A percentile compares a stretch with the other conserved stretches of the same genome.
Conservation (phyloP, 345 rosid genomes). For the Balakata baccata region DNA sequence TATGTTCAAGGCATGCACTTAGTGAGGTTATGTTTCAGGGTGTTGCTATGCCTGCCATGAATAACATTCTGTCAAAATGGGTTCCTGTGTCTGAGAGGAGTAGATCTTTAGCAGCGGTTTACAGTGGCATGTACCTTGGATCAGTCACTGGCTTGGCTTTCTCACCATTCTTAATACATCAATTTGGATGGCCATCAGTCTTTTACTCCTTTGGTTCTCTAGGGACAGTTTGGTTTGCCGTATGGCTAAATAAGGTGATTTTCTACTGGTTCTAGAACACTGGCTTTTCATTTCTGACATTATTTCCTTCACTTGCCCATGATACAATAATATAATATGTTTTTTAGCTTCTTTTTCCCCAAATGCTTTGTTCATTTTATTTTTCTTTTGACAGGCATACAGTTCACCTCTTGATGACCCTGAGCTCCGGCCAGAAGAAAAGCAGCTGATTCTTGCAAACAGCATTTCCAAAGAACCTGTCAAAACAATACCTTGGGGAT, state of each 20-base stretch:
- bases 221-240: slow-evolving; percentile 75
- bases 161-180: slow-evolving; percentile 85
- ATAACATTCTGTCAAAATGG: slow-evolving; percentile 88
- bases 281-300: slow-evolving; percentile 18
- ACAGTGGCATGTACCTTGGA: slow-evolving; percentile 95
- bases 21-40: slow-evolving; percentile 48
- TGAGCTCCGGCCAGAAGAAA: slow-evolving; percentile 63
- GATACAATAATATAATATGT: no score
- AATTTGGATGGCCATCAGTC: slow-evolving; percentile 93
- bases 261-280: background rate
- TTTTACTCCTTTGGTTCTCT: slow-evolving; percentile 93
- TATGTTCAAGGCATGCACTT: background rate
- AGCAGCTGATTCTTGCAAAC: slow-evolving; percentile 52
- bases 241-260: slow-evolving; percentile 84
- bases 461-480: slow-evolving; percentile 63
- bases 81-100: slow-evolving; percentile 92
- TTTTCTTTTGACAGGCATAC: slow-evolving; percentile 52
- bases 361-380: background rate
- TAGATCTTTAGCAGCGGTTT: slow-evolving; percentile 82
- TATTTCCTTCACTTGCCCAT: slow-evolving; percentile 44
- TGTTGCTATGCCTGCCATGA: slow-evolving; percentile 99
- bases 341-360: no score
- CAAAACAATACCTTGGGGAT: slow-evolving; percentile 77
- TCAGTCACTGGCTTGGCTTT: slow-evolving; percentile 92
- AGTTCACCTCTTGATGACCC: slow-evolving; percentile 86